Percentiles rank a stretch among this genome's conserved stretches.
phyloP scores from a whole-genome alignment of 768 basidiomycete species.

The Tulasnella sp. region DNA sequence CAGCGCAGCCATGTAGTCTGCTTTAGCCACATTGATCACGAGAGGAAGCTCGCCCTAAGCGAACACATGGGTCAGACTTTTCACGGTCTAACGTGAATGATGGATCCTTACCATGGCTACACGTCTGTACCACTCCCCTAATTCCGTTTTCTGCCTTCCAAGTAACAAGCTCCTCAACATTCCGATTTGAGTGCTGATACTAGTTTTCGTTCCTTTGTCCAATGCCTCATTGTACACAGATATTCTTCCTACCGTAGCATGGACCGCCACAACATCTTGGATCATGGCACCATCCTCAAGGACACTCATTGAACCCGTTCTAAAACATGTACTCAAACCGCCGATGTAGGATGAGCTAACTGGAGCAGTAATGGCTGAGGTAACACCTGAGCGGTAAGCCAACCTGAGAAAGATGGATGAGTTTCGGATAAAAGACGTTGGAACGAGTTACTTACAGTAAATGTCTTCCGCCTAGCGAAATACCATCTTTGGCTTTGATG shows the following conservation, averaged over 20 bases:
- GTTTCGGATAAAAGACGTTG: neutral
- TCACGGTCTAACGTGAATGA: neutral
- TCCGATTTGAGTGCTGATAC: constrained; percentile 73
- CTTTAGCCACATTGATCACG: constrained; percentile 48
- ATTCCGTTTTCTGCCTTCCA: constrained; percentile 21
- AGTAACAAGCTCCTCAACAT: constrained; percentile 54
- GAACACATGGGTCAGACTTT: neutral
- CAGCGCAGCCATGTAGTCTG: constrained; percentile 55
- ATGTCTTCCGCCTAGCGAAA: constrained; percentile 25
- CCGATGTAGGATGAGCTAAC: constrained; percentile 21
- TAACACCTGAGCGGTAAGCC: constrained; percentile 26
- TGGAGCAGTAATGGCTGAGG: constrained; percentile 24
- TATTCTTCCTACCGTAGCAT: too few species aligned
- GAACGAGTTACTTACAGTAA: constrained; percentile 17
- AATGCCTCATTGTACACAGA: constrained; percentile 43
- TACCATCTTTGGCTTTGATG: constrained; percentile 26
- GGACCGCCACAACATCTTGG: constrained; percentile 24
- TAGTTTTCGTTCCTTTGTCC: constrained; percentile 28
- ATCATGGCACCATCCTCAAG: constrained; percentile 24
- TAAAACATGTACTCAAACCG: constrained; percentile 25
- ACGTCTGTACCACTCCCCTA: constrained; percentile 34
- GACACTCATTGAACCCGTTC: constrained; percentile 21
- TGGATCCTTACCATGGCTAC: constrained; percentile 37
- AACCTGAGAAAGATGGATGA: constrained; percentile 13
- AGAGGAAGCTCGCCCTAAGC: constrained; percentile 43